These are phyloP conservation scores for Mucor saturninus DNA, from an alignment of 371 early-diverging fungal genomes.

Conservation along the genomic window DNA sequence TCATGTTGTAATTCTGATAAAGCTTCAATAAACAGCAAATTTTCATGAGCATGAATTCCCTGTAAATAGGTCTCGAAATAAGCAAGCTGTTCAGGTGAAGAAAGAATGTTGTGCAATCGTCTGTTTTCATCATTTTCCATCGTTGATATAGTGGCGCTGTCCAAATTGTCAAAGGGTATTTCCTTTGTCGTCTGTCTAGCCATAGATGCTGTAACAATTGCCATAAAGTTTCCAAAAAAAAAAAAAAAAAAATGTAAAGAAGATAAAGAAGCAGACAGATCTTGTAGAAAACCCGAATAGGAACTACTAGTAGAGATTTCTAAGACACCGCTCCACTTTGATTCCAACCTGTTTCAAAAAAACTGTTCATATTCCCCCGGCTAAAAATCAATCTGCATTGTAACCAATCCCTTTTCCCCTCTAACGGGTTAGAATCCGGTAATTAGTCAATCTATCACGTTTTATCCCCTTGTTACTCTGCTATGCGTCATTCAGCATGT, in stretches of 20 bases:
- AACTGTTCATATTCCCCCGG: neutral
- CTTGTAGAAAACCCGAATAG: too few relatives aligned
- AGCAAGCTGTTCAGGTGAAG: conserved; percentile 30
- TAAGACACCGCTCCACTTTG: too few relatives aligned
- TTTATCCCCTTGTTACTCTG: too few relatives aligned
- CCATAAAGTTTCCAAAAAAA: neutral
- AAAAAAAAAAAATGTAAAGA: neutral
- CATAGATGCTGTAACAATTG: too few relatives aligned
- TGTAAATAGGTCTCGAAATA: conserved; percentile 36
- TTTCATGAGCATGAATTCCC: conserved; percentile 35
- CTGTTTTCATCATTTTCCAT: conserved; percentile 22
- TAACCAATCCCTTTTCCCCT: neutral
- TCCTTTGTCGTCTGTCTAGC: neutral
- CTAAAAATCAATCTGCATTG: too few relatives aligned
- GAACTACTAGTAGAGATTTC: too few relatives aligned
- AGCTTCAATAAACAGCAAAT: conserved; percentile 40
- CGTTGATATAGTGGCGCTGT: neutral
- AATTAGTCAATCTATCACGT: conserved; percentile 1
- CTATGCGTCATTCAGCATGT: too few relatives aligned
- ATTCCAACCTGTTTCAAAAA: conserved; percentile 1
- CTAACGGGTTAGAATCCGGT: conserved; percentile 11
- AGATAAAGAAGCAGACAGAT: neutral
- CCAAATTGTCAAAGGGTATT: neutral
- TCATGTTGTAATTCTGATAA: conserved; percentile 34
- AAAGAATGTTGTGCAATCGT: conserved; percentile 29